Evolutionary conservation across 2,329 filamentous ascomycete species (phyloP).

Genomic region (Colletotrichum orchidophilum): DNA sequence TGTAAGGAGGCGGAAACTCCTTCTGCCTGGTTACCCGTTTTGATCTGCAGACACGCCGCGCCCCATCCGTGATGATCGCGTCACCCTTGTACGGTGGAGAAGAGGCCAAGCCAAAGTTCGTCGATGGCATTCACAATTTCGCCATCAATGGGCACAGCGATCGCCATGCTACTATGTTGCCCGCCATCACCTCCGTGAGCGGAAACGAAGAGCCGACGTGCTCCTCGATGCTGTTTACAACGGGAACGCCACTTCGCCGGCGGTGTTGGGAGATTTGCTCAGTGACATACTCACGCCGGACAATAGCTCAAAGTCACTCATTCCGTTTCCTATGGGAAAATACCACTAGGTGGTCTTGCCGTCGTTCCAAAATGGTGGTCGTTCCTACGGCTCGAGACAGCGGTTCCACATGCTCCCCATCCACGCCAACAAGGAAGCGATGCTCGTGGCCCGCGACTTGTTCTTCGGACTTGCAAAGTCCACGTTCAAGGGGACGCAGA

Average conservation of each 20-base stretch:
- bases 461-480: neutral
- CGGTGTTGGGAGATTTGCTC: neutral
- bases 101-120: neutral
- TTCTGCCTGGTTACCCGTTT: slow-evolving; percentile 47
- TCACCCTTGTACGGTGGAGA: neutral
- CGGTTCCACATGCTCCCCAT: slow-evolving; percentile 1
- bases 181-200: neutral
- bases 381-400: neutral
- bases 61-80: neutral
- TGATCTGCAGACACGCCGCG: slow-evolving; percentile 36
- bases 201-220: neutral
- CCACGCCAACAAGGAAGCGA: neutral
- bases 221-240: slow-evolving; percentile 4
- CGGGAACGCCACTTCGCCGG: neutral
- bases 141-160: neutral
- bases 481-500: neutral
- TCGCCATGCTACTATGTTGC: neutral
- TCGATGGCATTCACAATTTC: neutral
- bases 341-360: neutral
- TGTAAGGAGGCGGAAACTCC: slow-evolving; percentile 51
- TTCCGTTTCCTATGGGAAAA: neutral
- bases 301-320: neutral
- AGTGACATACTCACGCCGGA: neutral
- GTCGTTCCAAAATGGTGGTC: neutral
- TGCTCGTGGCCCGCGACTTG: neutral